Base-by-base conservation (phyloP, 352 stramenopile species). In the Phytophthora cryptogea region DNA sequence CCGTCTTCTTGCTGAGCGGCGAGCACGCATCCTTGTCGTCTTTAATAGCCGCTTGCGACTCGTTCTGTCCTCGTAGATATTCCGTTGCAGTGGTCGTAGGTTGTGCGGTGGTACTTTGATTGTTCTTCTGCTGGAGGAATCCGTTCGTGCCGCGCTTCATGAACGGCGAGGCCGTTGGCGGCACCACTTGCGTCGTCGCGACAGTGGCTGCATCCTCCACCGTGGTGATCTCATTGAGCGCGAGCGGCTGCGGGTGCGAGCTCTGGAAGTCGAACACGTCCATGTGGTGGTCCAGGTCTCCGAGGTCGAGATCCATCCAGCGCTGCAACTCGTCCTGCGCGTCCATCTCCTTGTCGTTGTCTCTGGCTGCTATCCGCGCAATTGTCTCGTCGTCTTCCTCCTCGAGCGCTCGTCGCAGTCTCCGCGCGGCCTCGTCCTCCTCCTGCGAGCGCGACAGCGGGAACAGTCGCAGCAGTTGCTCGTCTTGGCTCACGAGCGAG, bases 401-500 rank as follows among this genome's bases (percentile, higher is more conserved):
- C 20, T 74, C 66, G 5, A 70, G 45, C 23, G 54, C 60, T 33
- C 60, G 44, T 31, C 35, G 66, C 32, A 68, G 48, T 54, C 52
- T 58, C 39, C 40, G 70, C 39, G 47, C 59, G 20, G 43, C 50
- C 10, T 78, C 59, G 27, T 70, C 55, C 33, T 66, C 62, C 20
- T 63, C 62, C n/a, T 75, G 49, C 20, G 50, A 45, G 17, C 58
- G 55, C 30, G 75, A 71, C 36, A 80, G 49, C 56, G 76, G 74
- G 53, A 88, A 80, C 49, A 83, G 54, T 58, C 68, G 70, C 54
- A 86, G 68, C 48, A 88, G 62, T 40, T 84, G 66, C 53, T 78
- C 69, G 48, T 86, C 78, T 59, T 87, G 74, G 54, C 72, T 75
- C 59, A 82, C 71, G 11, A 89, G 70, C 59, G 79, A 89, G 59